Evolutionary conservation across 2,329 filamentous ascomycete genomes (phyloP), one percentile per base, ranked within the genome.

Genomic region (Hymenoscyphus infarciens): DNA sequence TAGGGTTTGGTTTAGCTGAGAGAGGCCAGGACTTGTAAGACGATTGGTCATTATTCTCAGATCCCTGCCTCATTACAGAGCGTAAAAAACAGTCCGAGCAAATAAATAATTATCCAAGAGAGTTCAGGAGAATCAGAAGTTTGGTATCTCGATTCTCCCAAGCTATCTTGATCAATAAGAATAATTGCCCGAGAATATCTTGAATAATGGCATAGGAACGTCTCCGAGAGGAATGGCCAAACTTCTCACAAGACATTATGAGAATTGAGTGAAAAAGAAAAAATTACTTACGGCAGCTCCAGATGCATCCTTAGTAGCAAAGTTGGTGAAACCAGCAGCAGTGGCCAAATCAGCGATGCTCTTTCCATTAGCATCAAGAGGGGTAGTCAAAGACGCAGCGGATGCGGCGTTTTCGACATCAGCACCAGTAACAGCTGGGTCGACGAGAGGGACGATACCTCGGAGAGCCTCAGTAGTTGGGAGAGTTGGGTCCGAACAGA

Each of bases 381-480:
- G 85, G 4, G 75, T 79, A 19, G 72, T 72, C 53, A 82, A 72
- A 6, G 83, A 87, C 31, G 75, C 74, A 1, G 75, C 76, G n/a
- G 86, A 85, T 73, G 87, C 83, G 64, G 83, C 81, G 66, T 89
- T 89, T 72, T 85, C 83, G 13, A 77, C 69, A 61, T 81, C 85
- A 22, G 83, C 77, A 62, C 82, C 84, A 57, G 70, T 77, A 42
- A 89, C 85, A 64, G 77, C 83, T 2, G 88, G 87, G 73, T 90
- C 88, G 65, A 90, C 82, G 15, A 87, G 79, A 25, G 87, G 87
- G 3, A 88, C 79, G 62, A 91, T 86, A 66, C 88, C 88, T 54
- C 87, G 81, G 27, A 90, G 83, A 61, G 80, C 80, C 25, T 76
- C 75, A 8, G 84, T 89, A 31, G 79, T 82, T 11, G 88, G 88